phyloP scores from a whole-genome alignment of 495 filamentous ascomycete species.

The Tuber magnatum region DNA sequence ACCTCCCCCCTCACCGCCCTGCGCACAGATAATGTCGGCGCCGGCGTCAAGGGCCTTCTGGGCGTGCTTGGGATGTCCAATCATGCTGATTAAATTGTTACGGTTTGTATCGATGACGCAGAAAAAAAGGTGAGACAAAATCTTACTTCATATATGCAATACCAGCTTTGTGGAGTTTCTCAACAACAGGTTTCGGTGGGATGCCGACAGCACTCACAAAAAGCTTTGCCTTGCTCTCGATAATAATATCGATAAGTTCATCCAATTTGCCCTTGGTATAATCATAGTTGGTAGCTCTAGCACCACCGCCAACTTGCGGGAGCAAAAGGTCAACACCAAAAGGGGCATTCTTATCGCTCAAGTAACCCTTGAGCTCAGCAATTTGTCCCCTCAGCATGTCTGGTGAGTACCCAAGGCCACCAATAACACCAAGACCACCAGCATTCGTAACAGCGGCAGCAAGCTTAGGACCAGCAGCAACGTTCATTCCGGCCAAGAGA shows the following conservation, averaged over 20 bases:
- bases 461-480: constrained; percentile 92
- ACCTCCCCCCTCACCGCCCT: constrained; percentile 85
- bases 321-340: constrained; percentile 95
- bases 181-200: constrained; percentile 79
- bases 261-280: constrained; percentile 98
- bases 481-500: constrained; percentile 97
- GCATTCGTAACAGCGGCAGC: constrained; percentile 96
- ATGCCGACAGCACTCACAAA: constrained; percentile 97
- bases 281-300: constrained; percentile 77
- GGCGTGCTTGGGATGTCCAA: constrained; percentile 98
- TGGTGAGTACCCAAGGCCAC: constrained; percentile 92
- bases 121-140: neutral
- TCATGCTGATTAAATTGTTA: constrained; percentile 56
- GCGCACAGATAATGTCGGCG: constrained; percentile 84
- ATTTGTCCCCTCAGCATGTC: constrained; percentile 95
- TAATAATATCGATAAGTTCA: constrained; percentile 84
- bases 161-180: constrained; percentile 76
- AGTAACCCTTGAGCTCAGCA: constrained; percentile 79
- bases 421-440: constrained; percentile 91
- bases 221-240: constrained; percentile 78
- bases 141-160: constrained; percentile 84
- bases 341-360: constrained; percentile 92
- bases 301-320: constrained; percentile 87
- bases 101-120: neutral
- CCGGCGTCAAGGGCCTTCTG: constrained; percentile 84